Percentiles rank a stretch among this genome's conserved stretches.
phyloP scores from a whole-genome alignment of 176 grass and related monocot species.

The Cenchrus fungigraminus region DNA sequence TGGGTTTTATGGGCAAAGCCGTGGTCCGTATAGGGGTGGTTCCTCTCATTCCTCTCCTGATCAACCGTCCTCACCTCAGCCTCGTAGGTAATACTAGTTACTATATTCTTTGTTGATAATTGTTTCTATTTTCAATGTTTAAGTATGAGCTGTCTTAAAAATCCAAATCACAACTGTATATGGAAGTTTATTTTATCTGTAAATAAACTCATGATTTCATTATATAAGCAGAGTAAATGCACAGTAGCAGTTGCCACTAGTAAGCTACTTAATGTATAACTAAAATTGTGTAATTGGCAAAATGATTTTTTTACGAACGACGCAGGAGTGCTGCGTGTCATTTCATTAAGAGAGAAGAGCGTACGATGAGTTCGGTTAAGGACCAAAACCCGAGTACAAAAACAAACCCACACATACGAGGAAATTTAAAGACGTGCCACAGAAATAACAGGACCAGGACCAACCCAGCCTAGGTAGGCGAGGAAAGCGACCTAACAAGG shows the following conservation, averaged over 20 bases:
- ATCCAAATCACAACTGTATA: not conserved
- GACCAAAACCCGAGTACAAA: too few relatives aligned
- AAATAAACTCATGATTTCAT: not conserved
- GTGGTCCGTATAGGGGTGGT: constrained; percentile 44
- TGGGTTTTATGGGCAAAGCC: constrained; percentile 60
- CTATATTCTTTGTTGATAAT: constrained; percentile 17
- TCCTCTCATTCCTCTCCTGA: constrained; percentile 78
- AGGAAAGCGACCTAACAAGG: too few relatives aligned
- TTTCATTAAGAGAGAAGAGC: too few relatives aligned
- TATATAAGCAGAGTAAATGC: constrained; percentile 25
- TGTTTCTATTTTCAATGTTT: constrained; percentile 11
- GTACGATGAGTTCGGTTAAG: too few relatives aligned
- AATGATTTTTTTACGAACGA: too few relatives aligned
- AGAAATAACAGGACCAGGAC: too few relatives aligned
- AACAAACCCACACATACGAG: too few relatives aligned
- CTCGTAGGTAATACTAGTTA: constrained; percentile 49
- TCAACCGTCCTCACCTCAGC: constrained; percentile 75
- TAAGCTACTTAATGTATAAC: not conserved
- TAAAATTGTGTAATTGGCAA: not conserved
- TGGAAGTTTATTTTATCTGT: not conserved
- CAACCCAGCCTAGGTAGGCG: too few relatives aligned
- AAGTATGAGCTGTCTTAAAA: constrained; percentile 17
- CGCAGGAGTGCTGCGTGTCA: too few relatives aligned
- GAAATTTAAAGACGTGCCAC: too few relatives aligned
- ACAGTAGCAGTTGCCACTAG: constrained; percentile 7